These are phyloP conservation scores for Tylopilus balloui DNA, from an alignment of 768 basidiomycete species.

Conservation along the genomic window DNA sequence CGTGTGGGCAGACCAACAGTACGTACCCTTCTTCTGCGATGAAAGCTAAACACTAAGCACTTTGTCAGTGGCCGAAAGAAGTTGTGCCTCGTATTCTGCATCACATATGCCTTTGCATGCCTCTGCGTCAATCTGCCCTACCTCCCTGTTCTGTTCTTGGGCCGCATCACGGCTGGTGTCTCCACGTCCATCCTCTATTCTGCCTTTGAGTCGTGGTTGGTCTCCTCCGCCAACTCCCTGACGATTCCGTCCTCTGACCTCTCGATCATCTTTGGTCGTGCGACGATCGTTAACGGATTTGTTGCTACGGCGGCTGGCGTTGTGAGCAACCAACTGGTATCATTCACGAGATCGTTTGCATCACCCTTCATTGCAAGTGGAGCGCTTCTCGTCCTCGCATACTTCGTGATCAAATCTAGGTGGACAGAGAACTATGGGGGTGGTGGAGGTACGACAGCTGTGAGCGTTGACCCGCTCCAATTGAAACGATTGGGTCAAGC, in stretches of 20 bases:
- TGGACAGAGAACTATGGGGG: slow-evolving; percentile 74
- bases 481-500: slow-evolving; percentile 50
- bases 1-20: slow-evolving; percentile 74
- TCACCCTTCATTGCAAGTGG: slow-evolving; percentile 68
- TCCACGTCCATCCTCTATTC: slow-evolving; percentile 76
- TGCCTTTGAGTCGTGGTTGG: slow-evolving; percentile 74
- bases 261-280: slow-evolving; percentile 67
- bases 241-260: slow-evolving; percentile 54
- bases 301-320: slow-evolving; percentile 67
- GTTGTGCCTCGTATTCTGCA: slow-evolving; percentile 67
- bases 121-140: slow-evolving; percentile 51
- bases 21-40: not conserved
- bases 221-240: slow-evolving; percentile 53
- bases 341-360: slow-evolving; percentile 44
- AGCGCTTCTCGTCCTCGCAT: slow-evolving; percentile 47
- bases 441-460: slow-evolving; percentile 26
- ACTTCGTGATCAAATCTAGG: slow-evolving; percentile 48
- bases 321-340: slow-evolving; percentile 61
- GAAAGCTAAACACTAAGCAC: not conserved
- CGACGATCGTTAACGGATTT: slow-evolving; percentile 68
- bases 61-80: slow-evolving; percentile 55
- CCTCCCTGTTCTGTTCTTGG: slow-evolving; percentile 57
- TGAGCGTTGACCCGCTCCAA: slow-evolving; percentile 43
- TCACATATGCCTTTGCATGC: slow-evolving; percentile 60
- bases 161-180: slow-evolving; percentile 63